A percentile compares a stretch with the other conserved stretches of the same genome.
phyloP scores from a whole-genome alignment of 139 green algal genomes.

The Auxenochlorella protothecoides region DNA sequence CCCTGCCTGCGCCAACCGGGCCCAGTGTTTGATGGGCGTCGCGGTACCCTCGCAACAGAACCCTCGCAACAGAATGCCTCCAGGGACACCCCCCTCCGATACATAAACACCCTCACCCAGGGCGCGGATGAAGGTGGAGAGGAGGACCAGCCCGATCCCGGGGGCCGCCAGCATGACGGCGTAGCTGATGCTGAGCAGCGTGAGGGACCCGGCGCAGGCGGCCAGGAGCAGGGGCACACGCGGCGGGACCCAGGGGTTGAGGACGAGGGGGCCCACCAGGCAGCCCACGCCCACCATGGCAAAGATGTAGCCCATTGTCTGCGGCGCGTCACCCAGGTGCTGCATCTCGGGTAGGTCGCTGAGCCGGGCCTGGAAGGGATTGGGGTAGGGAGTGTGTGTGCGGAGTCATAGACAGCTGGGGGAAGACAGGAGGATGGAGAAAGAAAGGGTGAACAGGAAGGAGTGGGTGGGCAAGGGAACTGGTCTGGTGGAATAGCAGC shows the following conservation, averaged over 20 bases:
- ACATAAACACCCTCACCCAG: conserved; percentile 7
- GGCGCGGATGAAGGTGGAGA: conserved; percentile 16
- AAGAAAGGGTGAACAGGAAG: no score
- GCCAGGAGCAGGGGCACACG: conserved; percentile 3
- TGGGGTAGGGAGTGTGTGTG: no score
- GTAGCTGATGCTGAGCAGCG: conserved; percentile 8
- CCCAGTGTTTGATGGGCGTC: background rate
- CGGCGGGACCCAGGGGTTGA: conserved; percentile 20
- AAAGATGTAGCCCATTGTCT: conserved; percentile 40
- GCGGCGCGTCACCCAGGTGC: conserved; percentile 5
- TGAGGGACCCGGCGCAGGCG: conserved; percentile 8
- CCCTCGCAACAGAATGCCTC: background rate
- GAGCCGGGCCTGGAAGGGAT: conserved; percentile 1
- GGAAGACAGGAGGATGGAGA: no score
- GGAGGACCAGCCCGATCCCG: conserved; percentile 17
- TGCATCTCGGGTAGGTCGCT: conserved; percentile 29
- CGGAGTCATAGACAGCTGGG: no score
- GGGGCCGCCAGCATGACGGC: conserved; percentile 17
- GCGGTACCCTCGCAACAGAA: background rate
- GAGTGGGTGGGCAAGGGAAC: no score
- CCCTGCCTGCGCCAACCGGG: background rate
- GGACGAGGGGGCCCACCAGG: conserved; percentile 31
- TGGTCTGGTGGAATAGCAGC: no score
- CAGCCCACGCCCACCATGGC: conserved; percentile 31
- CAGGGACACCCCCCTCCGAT: background rate